Conservation (phyloP, 345 rosid species). For the Camelina hispida region DNA sequence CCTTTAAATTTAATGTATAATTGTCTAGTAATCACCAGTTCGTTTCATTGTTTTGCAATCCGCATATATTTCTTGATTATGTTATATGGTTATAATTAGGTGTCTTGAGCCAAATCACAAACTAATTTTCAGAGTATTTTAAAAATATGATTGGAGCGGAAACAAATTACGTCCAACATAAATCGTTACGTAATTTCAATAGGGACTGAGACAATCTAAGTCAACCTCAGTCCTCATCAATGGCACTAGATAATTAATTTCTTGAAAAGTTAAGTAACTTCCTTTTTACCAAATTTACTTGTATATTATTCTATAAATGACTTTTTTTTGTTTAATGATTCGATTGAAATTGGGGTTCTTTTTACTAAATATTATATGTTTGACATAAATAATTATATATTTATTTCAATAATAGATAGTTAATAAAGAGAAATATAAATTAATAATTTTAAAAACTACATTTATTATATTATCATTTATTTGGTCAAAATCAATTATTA, state of each 20-base stretch:
- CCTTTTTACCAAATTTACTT: background rate
- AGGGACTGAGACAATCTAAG: background rate
- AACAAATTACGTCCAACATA: background rate
- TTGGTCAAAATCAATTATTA: background rate
- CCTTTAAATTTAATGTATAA: background rate
- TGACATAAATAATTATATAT: background rate
- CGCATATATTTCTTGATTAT: background rate
- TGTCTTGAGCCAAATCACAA: background rate
- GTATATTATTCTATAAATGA: no score
- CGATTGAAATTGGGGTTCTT: no score
- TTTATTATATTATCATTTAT: no score
- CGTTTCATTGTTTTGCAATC: conserved; percentile 12
- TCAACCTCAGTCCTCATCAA: background rate
- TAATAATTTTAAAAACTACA: no score
- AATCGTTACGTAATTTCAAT: background rate
- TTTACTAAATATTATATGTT: background rate
- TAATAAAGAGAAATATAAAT: background rate
- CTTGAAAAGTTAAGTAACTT: no score
- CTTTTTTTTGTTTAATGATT: no score
- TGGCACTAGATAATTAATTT: conserved; percentile 1
- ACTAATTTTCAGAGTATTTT: background rate
- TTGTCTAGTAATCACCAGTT: background rate
- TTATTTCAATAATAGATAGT: background rate
- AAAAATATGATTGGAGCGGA: background rate
- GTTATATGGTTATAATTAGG: background rate